A percentile compares a stretch with the other conserved stretches of the same genome.
These are phyloP conservation scores for Panicum virgatum DNA, from an alignment of 202 grass and related monocot species.

Conservation along the genomic window DNA sequence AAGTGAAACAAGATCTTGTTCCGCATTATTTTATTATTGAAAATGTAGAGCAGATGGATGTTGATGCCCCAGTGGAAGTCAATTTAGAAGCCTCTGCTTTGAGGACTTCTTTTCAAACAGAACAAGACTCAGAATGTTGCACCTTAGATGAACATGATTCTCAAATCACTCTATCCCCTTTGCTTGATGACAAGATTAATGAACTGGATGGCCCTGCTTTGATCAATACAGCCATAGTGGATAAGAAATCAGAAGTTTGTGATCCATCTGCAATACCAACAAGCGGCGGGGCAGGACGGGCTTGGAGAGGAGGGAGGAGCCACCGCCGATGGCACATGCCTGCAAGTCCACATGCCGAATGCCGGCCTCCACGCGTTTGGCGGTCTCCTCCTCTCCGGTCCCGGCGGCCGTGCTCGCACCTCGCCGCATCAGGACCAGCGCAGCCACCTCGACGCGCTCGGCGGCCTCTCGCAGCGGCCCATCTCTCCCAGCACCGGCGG, in stretches of 20 bases:
- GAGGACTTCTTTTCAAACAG: constrained; percentile 24
- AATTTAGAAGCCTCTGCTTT: constrained; percentile 24
- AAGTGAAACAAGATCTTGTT: constrained; percentile 41
- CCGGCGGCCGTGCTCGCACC: too few relatives aligned
- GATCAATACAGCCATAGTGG: constrained; percentile 11
- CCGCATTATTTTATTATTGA: constrained; percentile 22
- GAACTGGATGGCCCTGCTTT: constrained; percentile 26
- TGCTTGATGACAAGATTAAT: constrained; percentile 29
- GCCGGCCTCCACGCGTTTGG: too few relatives aligned
- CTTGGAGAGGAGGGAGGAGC: too few relatives aligned
- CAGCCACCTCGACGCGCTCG: too few relatives aligned
- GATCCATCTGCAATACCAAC: too few relatives aligned
- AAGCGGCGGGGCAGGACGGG: too few relatives aligned
- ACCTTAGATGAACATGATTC: constrained; percentile 28
- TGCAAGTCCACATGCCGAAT: too few relatives aligned
- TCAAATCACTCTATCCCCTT: constrained; percentile 27
- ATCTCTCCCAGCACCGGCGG: too few relatives aligned
- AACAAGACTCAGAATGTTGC: constrained; percentile 27
- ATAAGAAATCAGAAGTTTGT: constrained; percentile 32
- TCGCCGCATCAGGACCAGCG: too few relatives aligned
- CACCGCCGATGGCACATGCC: too few relatives aligned
- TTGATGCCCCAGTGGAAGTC: constrained; percentile 33
- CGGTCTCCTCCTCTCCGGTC: too few relatives aligned
- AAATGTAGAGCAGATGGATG: constrained; percentile 30
- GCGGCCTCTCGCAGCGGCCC: too few relatives aligned